Conservation (phyloP, 768 basidiomycete species). For the Russula earlei region DNA sequence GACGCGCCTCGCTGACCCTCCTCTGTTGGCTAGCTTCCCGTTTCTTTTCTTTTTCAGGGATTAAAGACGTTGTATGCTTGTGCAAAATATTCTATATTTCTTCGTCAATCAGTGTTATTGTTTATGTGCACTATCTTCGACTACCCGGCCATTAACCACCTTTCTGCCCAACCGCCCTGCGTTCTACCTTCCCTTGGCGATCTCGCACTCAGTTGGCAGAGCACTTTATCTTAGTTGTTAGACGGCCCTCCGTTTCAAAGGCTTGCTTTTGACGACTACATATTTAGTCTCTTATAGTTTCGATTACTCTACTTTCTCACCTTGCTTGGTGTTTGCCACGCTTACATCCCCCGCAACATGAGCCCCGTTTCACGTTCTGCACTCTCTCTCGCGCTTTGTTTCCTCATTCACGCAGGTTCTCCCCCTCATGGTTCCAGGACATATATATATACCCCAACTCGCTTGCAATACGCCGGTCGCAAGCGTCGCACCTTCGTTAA, state of each 20-base stretch:
- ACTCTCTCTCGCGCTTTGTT: background rate
- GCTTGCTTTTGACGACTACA: slow-evolving; percentile 10
- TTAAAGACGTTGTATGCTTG: slow-evolving; percentile 18
- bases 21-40: background rate
- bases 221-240: slow-evolving; percentile 12
- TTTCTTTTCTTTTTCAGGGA: slow-evolving; percentile 11
- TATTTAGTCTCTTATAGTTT: background rate
- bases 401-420: background rate
- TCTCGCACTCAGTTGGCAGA: background rate
- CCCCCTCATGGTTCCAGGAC: slow-evolving; percentile 9
- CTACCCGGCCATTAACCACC: slow-evolving; percentile 9
- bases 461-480: slow-evolving; percentile 8
- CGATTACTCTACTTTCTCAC: slow-evolving; percentile 12
- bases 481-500: slow-evolving; percentile 16
- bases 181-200: background rate
- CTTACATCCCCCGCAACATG: background rate
- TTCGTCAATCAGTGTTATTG: slow-evolving; percentile 16
- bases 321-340: background rate
- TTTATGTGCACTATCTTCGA: slow-evolving; percentile 16
- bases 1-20: slow-evolving; percentile 19
- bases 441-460: slow-evolving; percentile 18
- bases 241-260: background rate
- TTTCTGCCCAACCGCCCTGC: slow-evolving; percentile 1
- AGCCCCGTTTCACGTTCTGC: background rate
- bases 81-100: slow-evolving; percentile 17